Evolutionary conservation across 306 rosid species (phyloP), one percentile per base, ranked within the genome.

Genomic region (Lathyrus aphaca): DNA sequence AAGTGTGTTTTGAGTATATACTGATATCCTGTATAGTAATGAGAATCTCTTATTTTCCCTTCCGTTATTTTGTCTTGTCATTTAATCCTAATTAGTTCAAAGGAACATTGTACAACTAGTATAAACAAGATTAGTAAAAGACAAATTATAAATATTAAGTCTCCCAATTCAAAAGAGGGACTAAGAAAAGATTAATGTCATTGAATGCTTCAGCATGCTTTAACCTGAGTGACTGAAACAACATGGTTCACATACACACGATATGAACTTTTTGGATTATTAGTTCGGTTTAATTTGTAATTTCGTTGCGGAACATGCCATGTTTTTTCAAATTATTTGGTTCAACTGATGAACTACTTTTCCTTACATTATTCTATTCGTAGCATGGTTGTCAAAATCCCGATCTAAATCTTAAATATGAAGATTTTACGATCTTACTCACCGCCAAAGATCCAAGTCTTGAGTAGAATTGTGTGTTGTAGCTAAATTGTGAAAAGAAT

Each of bases 311-410:
- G 56, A 58, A 13, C 38, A 8, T 71, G 55, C 32, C 64, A 40
- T 57, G 10, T 27, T 42, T 57, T 62, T 72, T 64, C 58, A 11
- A 63, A 15, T 54, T 43, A 45, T 54, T 64, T 44, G 66, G n/a
- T 21, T 77, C 51, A 40, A 45, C 19, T n/a, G 16, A 23, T 74
- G 10, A 66, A 63, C 50, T 21, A 16, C 21, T 16, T 54, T 48
- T 19, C 10, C 60, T 29, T 39, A 18, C 39, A 64, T 16, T 37
- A 43, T 54, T 44, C 64, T 23, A 17, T 64, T 44, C 23, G 5
- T 44, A 18, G 65, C 23, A 21, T 21, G 23, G 23, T 21, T 21
- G 23, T 21, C 23, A 21, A 21, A 21, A 21, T 21, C 23, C 23
- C 23, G 23, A 21, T 21, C 23, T 21, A 21, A 21, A 21, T 21